A percentile compares a stretch with the other conserved stretches of the same genome.
These are phyloP conservation scores for Amanita muscaria DNA, from an alignment of 768 basidiomycete species.

Conservation along the genomic window DNA sequence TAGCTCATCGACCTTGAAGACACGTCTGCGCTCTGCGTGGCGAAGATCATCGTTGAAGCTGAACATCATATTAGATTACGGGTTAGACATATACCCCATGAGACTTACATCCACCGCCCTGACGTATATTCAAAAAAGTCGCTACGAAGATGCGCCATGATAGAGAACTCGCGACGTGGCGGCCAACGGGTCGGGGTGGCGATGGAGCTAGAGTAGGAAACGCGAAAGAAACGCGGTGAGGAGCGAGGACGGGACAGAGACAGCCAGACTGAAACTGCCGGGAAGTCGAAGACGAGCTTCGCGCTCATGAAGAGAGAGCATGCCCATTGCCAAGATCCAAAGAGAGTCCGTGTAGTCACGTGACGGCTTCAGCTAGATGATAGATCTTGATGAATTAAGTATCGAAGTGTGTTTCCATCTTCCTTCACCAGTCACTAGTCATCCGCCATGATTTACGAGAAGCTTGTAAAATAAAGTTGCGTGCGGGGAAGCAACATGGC, in stretches of 20 bases:
- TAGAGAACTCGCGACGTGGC: slow-evolving; percentile 26
- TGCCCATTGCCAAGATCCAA: too few species aligned
- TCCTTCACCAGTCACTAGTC: too few species aligned
- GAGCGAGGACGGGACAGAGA: slow-evolving; percentile 12
- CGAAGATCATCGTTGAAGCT: slow-evolving; percentile 34
- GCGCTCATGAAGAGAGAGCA: slow-evolving; percentile 13
- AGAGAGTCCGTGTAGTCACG: too few species aligned
- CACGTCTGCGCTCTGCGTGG: slow-evolving; percentile 33
- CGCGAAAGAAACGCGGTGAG: slow-evolving; percentile 15
- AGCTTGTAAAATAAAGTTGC: too few species aligned
- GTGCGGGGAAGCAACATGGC: slow-evolving; percentile 78
- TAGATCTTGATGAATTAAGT: too few species aligned
- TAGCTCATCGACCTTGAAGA: too few species aligned
- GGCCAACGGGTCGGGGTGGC: slow-evolving; percentile 18
- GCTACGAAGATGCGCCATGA: slow-evolving; percentile 18
- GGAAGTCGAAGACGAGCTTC: slow-evolving; percentile 19
- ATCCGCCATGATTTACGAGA: too few species aligned
- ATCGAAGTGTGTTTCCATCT: too few species aligned
- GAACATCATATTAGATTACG: slow-evolving; percentile 22
- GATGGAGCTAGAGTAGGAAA: slow-evolving; percentile 18
- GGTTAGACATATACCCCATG: slow-evolving; percentile 26
- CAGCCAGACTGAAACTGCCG: slow-evolving; percentile 14
- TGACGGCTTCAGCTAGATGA: too few species aligned
- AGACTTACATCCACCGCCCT: slow-evolving; percentile 35
- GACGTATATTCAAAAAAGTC: slow-evolving; percentile 35